Conservation (phyloP, 257 asterid genomes). For the Solanum appendiculatum region DNA sequence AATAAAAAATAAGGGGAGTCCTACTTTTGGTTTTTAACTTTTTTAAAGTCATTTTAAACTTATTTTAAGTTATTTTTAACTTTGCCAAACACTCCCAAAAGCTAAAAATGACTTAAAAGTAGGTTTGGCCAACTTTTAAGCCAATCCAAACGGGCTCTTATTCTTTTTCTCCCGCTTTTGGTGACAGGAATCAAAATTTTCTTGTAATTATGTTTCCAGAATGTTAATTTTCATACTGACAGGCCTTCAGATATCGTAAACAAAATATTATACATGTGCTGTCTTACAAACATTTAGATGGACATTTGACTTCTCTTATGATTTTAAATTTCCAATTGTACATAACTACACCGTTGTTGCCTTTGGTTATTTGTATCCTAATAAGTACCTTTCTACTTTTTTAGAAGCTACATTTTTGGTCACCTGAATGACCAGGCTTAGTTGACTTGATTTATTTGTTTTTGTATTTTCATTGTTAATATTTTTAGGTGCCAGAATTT, state of each 20-base stretch:
- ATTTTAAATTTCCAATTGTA: not conserved
- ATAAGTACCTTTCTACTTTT: not conserved
- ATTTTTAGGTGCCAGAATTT: conserved; percentile 82
- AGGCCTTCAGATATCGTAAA: not conserved
- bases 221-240: not conserved
- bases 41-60: no score
- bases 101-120: no score
- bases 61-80: no score
- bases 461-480: conserved; percentile 10
- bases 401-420: not conserved
- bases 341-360: not conserved
- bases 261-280: not conserved
- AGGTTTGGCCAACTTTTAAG: no score
- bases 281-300: not conserved
- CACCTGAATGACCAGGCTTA: not conserved
- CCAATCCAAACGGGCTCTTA: no score
- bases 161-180: not conserved
- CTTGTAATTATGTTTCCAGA: not conserved
- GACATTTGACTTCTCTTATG: not conserved
- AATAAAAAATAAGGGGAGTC: no score
- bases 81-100: no score
- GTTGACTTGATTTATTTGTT: not conserved
- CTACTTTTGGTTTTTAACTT: no score
- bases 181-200: not conserved
- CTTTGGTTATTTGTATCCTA: not conserved